These are phyloP conservation scores for Paecilomyces formosus DNA, from an alignment of 2,329 filamentous ascomycete species.

Conservation along the genomic window DNA sequence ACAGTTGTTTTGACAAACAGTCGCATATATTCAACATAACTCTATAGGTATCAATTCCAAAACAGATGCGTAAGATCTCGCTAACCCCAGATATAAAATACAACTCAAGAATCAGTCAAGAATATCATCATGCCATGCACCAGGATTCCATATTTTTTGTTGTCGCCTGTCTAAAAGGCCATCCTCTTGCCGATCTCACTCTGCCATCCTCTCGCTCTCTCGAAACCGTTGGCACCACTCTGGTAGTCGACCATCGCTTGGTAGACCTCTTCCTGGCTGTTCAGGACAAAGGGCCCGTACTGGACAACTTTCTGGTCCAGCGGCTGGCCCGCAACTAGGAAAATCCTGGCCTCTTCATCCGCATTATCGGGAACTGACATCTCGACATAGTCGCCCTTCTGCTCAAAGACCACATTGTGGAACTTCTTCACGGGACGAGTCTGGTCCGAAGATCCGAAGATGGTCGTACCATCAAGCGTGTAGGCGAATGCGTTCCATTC, in stretches of 20 bases:
- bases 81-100: background rate
- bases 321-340: conserved; percentile 71
- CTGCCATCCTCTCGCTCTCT: conserved; percentile 69
- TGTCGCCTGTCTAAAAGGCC: conserved; percentile 26
- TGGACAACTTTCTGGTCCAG: conserved; percentile 74
- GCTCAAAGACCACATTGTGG: conserved; percentile 84
- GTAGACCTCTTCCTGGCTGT: conserved; percentile 62
- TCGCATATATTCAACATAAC: background rate
- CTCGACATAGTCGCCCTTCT: conserved; percentile 67
- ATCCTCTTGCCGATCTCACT: conserved; percentile 81
- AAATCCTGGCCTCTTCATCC: conserved; percentile 43
- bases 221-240: conserved; percentile 67
- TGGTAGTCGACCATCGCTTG: conserved; percentile 72
- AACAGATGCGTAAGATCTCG: background rate
- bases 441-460: conserved; percentile 47
- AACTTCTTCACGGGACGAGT: conserved; percentile 46
- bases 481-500: conserved; percentile 92
- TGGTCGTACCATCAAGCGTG: conserved; percentile 64
- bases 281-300: conserved; percentile 80
- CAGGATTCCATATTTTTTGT: background rate
- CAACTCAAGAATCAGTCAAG: background rate
- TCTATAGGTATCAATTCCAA: background rate
- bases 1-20: no score
- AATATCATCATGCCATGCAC: background rate
- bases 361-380: conserved; percentile 62